A percentile compares a stretch with the other conserved stretches of the same genome.
phyloP scores from a whole-genome alignment of 768 basidiomycete genomes.

The Tulasnella sp. region DNA sequence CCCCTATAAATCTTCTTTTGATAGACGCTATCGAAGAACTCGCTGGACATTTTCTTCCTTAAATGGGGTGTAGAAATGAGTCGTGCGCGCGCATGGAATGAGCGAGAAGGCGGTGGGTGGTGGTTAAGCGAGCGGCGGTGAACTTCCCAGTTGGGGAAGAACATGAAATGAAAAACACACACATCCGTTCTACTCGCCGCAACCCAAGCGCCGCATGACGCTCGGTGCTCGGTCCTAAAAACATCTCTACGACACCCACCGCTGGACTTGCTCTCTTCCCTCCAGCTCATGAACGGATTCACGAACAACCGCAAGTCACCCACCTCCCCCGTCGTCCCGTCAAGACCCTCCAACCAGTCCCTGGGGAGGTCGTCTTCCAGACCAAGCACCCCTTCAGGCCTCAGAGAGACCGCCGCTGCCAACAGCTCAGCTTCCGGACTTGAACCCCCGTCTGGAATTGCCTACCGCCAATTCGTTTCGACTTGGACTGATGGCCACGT shows the following conservation, averaged over 20 bases:
- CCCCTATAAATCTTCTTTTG: too few relatives aligned
- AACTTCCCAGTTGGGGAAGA: background rate
- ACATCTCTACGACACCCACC: background rate
- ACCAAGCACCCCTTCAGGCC: slow-evolving; percentile 16
- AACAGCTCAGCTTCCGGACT: background rate
- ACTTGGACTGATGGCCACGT: slow-evolving; percentile 37
- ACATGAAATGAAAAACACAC: too few relatives aligned
- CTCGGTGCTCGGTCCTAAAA: background rate
- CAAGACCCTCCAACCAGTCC: slow-evolving; percentile 22
- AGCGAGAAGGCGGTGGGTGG: background rate
- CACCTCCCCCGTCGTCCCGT: slow-evolving; percentile 14
- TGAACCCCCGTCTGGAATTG: slow-evolving; percentile 15
- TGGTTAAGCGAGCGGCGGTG: background rate
- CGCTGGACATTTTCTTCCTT: too few relatives aligned
- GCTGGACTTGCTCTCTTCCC: background rate
- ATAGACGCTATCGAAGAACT: too few relatives aligned
- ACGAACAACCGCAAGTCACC: slow-evolving; percentile 17
- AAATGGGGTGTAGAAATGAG: too few relatives aligned
- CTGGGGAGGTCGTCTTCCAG: slow-evolving; percentile 19
- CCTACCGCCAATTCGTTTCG: slow-evolving; percentile 24
- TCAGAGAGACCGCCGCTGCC: background rate
- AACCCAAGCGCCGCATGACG: slow-evolving; percentile 11
- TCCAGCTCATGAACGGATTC: slow-evolving; percentile 1
- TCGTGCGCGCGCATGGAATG: background rate
- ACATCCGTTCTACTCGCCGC: background rate